Evolutionary conservation across 129 eudicot genomes (phyloP), one percentile per base, ranked within the genome.

Genomic region (Cynara cardunculus): DNA sequence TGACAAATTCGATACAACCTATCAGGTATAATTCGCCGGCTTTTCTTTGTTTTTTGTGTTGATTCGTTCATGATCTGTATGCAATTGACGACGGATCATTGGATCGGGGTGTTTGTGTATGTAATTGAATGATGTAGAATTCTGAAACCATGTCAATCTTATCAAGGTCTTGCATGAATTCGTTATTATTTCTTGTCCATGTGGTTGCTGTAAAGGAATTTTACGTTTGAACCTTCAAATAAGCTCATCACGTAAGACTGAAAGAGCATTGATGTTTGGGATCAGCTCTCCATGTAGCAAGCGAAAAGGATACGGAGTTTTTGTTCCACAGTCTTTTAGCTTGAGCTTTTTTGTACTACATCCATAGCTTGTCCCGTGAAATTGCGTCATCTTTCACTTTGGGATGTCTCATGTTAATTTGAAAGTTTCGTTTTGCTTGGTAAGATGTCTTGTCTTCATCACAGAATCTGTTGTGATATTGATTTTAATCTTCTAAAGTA

Each of bases 1-100:
- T 73, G 97, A 93, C 73, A 93, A 93, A 89, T 93, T 83, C 82
- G 86, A 83, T 83, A 83, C 82, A 30, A 83, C 86, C 70, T 83
- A 83, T 83, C 86, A 83, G 86, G 86, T 83, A 62, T 71, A 30
- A 73, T 59, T 31, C 19, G 7, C 11, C 28, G 10, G 1, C 25
- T 64, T 27, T 25, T 31, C 62, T 53, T 12, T 2, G 34, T 35
- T 24, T 62, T 71, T 37, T 25, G 16, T 39, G 21, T 65, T 27
- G 9, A 73, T 80, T 13, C 18, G 2, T 80, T 73, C 78, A n/a
- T 65, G n/a, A 64, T 37, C 13, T n/a, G 26, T 81, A 81, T 81
- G 61, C 62, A 53, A 81, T 74, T 75, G 75, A 67, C 8, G 12
- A 67, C 62, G 34, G 34, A 46, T 81, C 19, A 66, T 68, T 30